These are phyloP conservation scores for Pyracantha coccinea DNA, from an alignment of 331 rosid genomes.

Conservation along the genomic window DNA sequence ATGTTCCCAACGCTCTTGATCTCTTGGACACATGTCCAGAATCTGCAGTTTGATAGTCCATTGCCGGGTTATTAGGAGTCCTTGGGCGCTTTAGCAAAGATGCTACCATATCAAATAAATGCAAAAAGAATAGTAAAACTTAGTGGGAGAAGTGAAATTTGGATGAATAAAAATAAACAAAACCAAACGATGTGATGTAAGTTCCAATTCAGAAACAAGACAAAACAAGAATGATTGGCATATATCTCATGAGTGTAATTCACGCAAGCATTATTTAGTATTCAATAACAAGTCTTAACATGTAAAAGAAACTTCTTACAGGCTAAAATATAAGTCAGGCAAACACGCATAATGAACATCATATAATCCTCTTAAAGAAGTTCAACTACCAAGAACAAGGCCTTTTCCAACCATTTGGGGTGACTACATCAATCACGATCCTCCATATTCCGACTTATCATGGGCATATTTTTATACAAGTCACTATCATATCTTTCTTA, in stretches of 20 bases:
- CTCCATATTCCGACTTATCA: not conserved
- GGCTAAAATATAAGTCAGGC: not conserved
- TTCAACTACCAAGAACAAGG: not conserved
- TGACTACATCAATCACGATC: not conserved
- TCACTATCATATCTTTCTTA: not conserved
- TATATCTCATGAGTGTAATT: not conserved
- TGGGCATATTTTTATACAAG: not conserved
- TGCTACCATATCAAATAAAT: not conserved
- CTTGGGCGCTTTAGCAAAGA: not conserved
- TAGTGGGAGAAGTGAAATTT: not conserved
- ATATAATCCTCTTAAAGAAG: not conserved
- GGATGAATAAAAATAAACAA: not conserved
- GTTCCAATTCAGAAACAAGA: too few relatives aligned
- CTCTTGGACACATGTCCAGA: conserved; percentile 4
- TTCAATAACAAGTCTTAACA: not conserved
- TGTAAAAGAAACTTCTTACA: not conserved
- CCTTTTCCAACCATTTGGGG: not conserved
- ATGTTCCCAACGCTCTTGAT: conserved; percentile 7
- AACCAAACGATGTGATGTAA: not conserved
- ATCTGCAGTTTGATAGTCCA: conserved; percentile 4
- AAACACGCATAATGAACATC: not conserved
- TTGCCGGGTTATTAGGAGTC: conserved; percentile 1
- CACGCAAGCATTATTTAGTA: not conserved
- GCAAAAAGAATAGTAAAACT: not conserved
- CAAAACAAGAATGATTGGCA: not conserved